Conservation (phyloP, 176 grass and related monocot species). For the Musa acuminata region DNA sequence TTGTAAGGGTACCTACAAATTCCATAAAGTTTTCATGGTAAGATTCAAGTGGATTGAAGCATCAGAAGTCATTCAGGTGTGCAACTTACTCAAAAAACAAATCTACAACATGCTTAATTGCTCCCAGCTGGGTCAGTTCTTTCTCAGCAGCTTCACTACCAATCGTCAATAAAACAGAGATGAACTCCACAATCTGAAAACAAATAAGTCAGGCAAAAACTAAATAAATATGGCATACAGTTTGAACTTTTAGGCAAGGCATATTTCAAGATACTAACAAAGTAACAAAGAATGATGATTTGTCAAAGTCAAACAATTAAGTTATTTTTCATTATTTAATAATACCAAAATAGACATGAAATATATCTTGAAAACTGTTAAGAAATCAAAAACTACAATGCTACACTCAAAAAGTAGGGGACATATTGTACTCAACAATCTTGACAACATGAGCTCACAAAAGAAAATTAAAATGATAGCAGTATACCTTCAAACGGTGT, state of each 20-base stretch:
- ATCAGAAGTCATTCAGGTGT: slow-evolving; percentile 6
- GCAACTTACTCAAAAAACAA: slow-evolving; percentile 91
- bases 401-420: neutral
- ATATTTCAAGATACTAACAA: neutral
- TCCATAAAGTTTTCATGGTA: neutral
- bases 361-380: neutral
- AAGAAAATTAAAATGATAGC: neutral
- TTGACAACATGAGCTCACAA: neutral
- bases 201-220: slow-evolving; percentile 20
- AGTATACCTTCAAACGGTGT: slow-evolving; percentile 69
- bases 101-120: slow-evolving; percentile 65
- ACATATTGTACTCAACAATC: neutral
- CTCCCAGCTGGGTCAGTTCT: slow-evolving; percentile 58
- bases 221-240: slow-evolving; percentile 1
- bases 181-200: slow-evolving; percentile 94
- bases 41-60: neutral
- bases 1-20: slow-evolving; percentile 79
- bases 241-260: neutral
- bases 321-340: neutral
- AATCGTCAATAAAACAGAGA: slow-evolving; percentile 86
- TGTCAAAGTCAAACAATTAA: neutral
- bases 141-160: slow-evolving; percentile 73
- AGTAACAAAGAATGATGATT: neutral
- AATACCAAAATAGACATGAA: neutral
- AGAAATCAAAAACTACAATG: neutral